These are phyloP conservation scores for Penicillium dipodomyicola DNA, from an alignment of 495 filamentous ascomycete genomes.

Conservation along the genomic window DNA sequence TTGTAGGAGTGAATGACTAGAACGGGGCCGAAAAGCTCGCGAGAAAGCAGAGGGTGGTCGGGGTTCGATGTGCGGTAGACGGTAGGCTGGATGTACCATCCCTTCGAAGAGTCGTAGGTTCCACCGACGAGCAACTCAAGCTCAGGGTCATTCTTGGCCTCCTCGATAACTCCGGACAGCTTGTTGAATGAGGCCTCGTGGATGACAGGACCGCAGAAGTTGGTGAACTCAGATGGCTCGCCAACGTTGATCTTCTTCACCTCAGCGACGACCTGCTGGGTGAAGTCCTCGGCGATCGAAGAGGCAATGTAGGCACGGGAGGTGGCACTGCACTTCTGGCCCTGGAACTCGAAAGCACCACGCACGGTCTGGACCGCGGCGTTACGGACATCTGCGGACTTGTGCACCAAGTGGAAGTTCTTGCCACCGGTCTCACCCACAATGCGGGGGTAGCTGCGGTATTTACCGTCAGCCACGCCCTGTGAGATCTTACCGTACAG, in stretches of 20 bases:
- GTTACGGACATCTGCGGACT: constrained; percentile 70
- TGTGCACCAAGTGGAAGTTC: constrained; percentile 83
- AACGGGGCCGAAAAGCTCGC: constrained; percentile 65
- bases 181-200: constrained; percentile 55
- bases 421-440: constrained; percentile 86
- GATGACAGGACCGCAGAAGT: constrained; percentile 59
- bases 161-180: constrained; percentile 55
- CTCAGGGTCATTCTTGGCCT: constrained; percentile 59
- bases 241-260: constrained; percentile 66
- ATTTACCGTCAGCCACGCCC: constrained; percentile 68
- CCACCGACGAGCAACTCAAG: constrained; percentile 61
- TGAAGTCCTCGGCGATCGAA: constrained; percentile 67
- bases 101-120: constrained; percentile 55
- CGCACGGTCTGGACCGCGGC: constrained; percentile 75
- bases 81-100: constrained; percentile 67
- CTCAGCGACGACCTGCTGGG: constrained; percentile 59
- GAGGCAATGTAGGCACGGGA: constrained; percentile 71
- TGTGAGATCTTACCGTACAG: constrained; percentile 73
- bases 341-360: constrained; percentile 83
- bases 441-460: constrained; percentile 74
- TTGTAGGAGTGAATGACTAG: constrained; percentile 60
- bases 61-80: constrained; percentile 66
- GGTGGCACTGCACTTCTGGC: constrained; percentile 84
- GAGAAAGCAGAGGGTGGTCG: constrained; percentile 57
- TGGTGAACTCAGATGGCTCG: constrained; percentile 62